Percentiles rank a stretch among this genome's conserved stretches.
Conservation (phyloP, 257 asterid genomes). For the Handroanthus guayacan region DNA sequence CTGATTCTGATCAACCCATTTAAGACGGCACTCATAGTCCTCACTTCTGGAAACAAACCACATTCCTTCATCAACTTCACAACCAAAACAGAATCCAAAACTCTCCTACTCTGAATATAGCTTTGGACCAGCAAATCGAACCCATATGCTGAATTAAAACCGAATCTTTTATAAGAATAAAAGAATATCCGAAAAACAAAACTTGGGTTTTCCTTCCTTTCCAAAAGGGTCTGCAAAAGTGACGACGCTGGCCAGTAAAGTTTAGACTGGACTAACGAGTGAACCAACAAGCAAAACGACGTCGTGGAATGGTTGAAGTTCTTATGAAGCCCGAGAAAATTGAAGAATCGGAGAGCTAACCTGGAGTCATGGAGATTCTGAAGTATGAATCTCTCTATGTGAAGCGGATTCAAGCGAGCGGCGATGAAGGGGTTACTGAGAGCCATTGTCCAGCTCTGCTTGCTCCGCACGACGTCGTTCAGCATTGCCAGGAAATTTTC, state of each 20-base stretch:
- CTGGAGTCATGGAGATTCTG: constrained; percentile 65
- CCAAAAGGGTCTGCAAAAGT: constrained; percentile 79
- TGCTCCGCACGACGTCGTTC: constrained; percentile 68
- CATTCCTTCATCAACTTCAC: constrained; percentile 67
- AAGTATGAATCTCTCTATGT: constrained; percentile 69
- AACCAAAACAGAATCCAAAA: constrained; percentile 66
- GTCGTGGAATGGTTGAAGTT: constrained; percentile 72
- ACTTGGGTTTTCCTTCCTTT: constrained; percentile 49
- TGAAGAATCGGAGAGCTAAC: constrained; percentile 93
- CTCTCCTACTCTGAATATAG: constrained; percentile 65
- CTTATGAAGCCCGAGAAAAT: constrained; percentile 86
- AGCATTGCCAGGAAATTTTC: constrained; percentile 62
- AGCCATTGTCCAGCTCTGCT: constrained; percentile 69
- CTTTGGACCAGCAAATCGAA: constrained; percentile 79
- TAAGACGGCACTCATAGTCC: constrained; percentile 76
- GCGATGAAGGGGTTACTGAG: constrained; percentile 55
- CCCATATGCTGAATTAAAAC: constrained; percentile 61
- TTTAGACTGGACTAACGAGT: constrained; percentile 75
- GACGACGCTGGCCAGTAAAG: constrained; percentile 95
- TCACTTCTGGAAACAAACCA: constrained; percentile 77
- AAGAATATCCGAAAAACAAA: constrained; percentile 58
- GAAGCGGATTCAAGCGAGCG: constrained; percentile 54
- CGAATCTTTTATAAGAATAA: constrained; percentile 52
- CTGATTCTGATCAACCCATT: constrained; percentile 68
- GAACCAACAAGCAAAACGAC: constrained; percentile 82